phyloP scores from a whole-genome alignment of 2,329 filamentous ascomycete species.

The Ophiostoma quercus region DNA sequence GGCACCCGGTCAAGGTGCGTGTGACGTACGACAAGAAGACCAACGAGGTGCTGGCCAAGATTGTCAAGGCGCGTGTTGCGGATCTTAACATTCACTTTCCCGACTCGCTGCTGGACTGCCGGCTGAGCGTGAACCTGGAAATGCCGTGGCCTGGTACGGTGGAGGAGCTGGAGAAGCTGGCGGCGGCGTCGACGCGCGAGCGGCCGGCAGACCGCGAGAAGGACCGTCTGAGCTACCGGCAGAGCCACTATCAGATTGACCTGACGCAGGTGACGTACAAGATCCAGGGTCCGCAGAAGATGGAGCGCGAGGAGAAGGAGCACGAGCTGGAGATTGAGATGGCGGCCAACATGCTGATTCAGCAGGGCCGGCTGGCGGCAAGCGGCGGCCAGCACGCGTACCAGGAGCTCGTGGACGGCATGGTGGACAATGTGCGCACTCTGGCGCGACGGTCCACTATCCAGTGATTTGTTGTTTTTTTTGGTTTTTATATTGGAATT shows the following conservation, averaged over 20 bases:
- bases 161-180: slow-evolving; percentile 47
- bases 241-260: slow-evolving; percentile 84
- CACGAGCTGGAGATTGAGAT: slow-evolving; percentile 81
- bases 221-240: slow-evolving; percentile 85
- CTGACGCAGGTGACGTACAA: slow-evolving; percentile 74
- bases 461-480: not conserved
- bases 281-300: slow-evolving; percentile 34
- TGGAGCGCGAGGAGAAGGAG: slow-evolving; percentile 52
- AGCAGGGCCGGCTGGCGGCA: slow-evolving; percentile 57
- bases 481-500: not conserved
- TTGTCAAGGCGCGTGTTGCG: slow-evolving; percentile 83
- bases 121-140: slow-evolving; percentile 91
- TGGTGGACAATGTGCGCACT: slow-evolving; percentile 67
- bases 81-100: slow-evolving; percentile 88
- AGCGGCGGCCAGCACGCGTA: slow-evolving; percentile 54
- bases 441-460: slow-evolving; percentile 34
- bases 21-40: slow-evolving; percentile 73
- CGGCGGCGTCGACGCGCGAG: slow-evolving; percentile 37
- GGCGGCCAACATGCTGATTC: slow-evolving; percentile 55
- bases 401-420: slow-evolving; percentile 62
- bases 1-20: slow-evolving; percentile 59
- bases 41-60: slow-evolving; percentile 63
- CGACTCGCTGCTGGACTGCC: slow-evolving; percentile 73
- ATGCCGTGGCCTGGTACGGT: slow-evolving; percentile 73
- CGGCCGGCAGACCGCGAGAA: slow-evolving; percentile 64